phyloP scores from a whole-genome alignment of 2,329 filamentous ascomycete species.

The Neonectria faginata region DNA sequence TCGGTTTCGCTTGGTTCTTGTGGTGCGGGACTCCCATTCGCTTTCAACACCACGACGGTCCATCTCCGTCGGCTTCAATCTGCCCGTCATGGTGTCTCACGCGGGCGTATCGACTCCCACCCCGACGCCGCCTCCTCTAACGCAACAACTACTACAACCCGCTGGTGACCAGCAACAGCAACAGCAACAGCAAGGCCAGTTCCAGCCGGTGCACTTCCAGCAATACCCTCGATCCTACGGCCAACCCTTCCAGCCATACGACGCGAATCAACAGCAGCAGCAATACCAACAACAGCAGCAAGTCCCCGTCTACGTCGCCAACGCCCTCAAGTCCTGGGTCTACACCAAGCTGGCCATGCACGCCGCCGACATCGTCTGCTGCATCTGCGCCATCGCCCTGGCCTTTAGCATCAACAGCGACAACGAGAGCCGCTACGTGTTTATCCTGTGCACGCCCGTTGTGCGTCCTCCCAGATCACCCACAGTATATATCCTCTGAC shows the following conservation, averaged over 20 bases:
- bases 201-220: constrained; percentile 28
- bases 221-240: constrained; percentile 43
- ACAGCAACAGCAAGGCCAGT: constrained; percentile 35
- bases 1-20: background rate
- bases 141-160: constrained; percentile 23
- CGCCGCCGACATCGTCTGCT: constrained; percentile 40
- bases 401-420: constrained; percentile 39
- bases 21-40: background rate
- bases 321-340: constrained; percentile 41
- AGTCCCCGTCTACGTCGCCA: constrained; percentile 23
- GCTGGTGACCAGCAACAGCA: constrained; percentile 14
- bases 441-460: constrained; percentile 35
- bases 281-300: constrained; percentile 36
- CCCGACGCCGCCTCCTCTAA: constrained; percentile 10
- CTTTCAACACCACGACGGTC: background rate
- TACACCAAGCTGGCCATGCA: constrained; percentile 50
- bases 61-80: background rate
- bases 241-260: constrained; percentile 42
- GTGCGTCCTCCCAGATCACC: constrained; percentile 26
- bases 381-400: constrained; percentile 46
- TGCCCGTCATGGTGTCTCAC: constrained; percentile 27
- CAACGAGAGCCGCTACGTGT: constrained; percentile 9
- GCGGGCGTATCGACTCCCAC: constrained; percentile 15
- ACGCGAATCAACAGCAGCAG: constrained; percentile 15
- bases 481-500: too few species aligned